These are phyloP conservation scores for Sclerospora graminicola DNA, from an alignment of 352 stramenopile species.

Conservation along the genomic window DNA sequence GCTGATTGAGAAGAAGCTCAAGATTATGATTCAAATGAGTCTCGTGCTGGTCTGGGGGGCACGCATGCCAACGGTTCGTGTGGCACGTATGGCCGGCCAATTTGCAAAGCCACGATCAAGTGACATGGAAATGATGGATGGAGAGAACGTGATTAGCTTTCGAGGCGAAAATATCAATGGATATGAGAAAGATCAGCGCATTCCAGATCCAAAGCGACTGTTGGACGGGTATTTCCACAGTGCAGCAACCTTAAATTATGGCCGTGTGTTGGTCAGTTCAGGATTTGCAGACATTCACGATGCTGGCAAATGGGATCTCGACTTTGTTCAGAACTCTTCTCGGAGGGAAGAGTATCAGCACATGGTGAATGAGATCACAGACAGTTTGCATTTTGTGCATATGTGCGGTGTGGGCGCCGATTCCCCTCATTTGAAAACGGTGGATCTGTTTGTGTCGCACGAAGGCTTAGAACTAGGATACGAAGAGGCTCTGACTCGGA, in stretches of 20 bases:
- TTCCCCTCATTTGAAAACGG: conserved; percentile 85
- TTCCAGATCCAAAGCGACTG: conserved; percentile 91
- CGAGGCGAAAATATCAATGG: conserved; percentile 97
- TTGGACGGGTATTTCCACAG: conserved; percentile 97
- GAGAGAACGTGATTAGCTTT: conserved; percentile 93
- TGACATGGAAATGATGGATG: conserved; percentile 90
- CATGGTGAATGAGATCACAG: conserved; percentile 95
- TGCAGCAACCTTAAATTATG: conserved; percentile 96
- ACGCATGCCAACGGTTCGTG: conserved; percentile 92
- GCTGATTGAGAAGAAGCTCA: conserved; percentile 87
- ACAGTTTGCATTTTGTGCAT: conserved; percentile 94
- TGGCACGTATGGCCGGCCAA: conserved; percentile 97
- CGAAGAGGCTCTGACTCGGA: conserved; percentile 94
- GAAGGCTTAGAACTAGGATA: conserved; percentile 97
- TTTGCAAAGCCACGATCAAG: conserved; percentile 97
- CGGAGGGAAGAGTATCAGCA: conserved; percentile 90
- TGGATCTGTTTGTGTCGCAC: conserved; percentile 97
- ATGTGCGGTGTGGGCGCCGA: conserved; percentile 92
- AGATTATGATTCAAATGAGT: conserved; percentile 96
- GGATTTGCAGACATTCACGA: conserved; percentile 96
- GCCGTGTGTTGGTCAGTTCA: conserved; percentile 90
- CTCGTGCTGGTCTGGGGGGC: conserved; percentile 96
- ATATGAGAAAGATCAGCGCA: conserved; percentile 87
- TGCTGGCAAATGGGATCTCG: conserved; percentile 95
- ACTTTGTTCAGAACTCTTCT: conserved; percentile 95